Conservation (phyloP, 2,329 filamentous ascomycete genomes). For the Exophiala oligosperma region DNA sequence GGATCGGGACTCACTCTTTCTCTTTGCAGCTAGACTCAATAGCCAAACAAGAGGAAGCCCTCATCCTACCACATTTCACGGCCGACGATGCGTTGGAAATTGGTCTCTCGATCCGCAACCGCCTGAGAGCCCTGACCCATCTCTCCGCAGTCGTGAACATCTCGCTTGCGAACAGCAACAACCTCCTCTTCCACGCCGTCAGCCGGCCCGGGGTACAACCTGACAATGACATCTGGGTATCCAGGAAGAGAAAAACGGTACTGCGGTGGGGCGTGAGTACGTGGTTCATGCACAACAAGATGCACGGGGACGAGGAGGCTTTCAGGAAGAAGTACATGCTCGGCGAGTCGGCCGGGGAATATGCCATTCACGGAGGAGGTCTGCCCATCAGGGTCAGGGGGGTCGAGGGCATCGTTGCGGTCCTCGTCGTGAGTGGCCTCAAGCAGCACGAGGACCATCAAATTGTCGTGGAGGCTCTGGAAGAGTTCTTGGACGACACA, state of each 20-base stretch:
- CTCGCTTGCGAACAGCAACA: slow-evolving; percentile 41
- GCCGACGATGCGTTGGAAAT: slow-evolving; percentile 40
- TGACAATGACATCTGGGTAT: slow-evolving; percentile 71
- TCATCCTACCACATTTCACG: slow-evolving; percentile 41
- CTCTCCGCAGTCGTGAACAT: slow-evolving; percentile 44
- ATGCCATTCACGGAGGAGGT: slow-evolving; percentile 76
- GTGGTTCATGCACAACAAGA: slow-evolving; percentile 71
- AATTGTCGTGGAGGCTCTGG: slow-evolving; percentile 69
- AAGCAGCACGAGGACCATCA: slow-evolving; percentile 77
- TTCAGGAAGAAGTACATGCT: slow-evolving; percentile 69
- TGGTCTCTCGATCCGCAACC: slow-evolving; percentile 39
- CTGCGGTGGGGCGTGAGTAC: slow-evolving; percentile 68
- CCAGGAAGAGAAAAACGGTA: slow-evolving; percentile 70
- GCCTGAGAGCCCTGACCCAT: slow-evolving; percentile 36
- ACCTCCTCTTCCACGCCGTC: slow-evolving; percentile 69
- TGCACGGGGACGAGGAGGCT: slow-evolving; percentile 60
- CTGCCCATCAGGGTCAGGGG: slow-evolving; percentile 71
- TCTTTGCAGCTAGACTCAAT: slow-evolving; percentile 22
- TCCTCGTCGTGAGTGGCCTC: slow-evolving; percentile 69
- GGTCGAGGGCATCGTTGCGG: slow-evolving; percentile 73
- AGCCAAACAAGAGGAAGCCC: slow-evolving; percentile 18
- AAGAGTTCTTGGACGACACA: slow-evolving; percentile 45
- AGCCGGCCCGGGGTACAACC: slow-evolving; percentile 67
- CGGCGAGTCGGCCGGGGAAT: slow-evolving; percentile 56
- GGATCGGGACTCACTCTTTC: neutral